Evolutionary conservation across 371 early-diverging fungal species (phyloP).

Genomic region (Lichtheimia hyalospora): DNA sequence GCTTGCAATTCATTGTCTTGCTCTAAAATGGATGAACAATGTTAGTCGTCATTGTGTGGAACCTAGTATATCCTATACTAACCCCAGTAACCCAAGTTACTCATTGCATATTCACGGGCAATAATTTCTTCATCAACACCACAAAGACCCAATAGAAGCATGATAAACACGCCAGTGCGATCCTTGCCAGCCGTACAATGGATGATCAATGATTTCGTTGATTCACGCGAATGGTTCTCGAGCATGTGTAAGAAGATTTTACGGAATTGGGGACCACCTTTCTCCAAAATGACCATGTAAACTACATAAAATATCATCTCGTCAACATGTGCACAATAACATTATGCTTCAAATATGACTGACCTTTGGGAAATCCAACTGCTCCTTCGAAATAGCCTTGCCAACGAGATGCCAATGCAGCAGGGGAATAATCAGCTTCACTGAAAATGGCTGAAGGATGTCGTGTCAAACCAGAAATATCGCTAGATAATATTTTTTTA

Average conservation of each 20-base stretch:
- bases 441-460: slow-evolving; percentile 59
- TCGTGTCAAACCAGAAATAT: slow-evolving; percentile 31
- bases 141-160: slow-evolving; percentile 69
- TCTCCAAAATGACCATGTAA: slow-evolving; percentile 55
- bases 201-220: slow-evolving; percentile 61
- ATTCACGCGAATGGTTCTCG: slow-evolving; percentile 33
- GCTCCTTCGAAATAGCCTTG: slow-evolving; percentile 60
- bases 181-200: slow-evolving; percentile 93
- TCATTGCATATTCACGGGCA: slow-evolving; percentile 75
- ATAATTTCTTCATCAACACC: slow-evolving; percentile 77
- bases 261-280: slow-evolving; percentile 46
- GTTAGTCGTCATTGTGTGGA: background rate
- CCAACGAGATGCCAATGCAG: slow-evolving; percentile 59
- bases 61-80: background rate
- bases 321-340: background rate
- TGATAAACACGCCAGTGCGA: slow-evolving; percentile 80
- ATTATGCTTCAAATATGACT: background rate
- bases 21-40: slow-evolving; percentile 18
- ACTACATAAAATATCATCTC: slow-evolving; percentile 16
- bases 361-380: slow-evolving; percentile 56
- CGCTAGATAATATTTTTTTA: slow-evolving; percentile 14
- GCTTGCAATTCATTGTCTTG: slow-evolving; percentile 34
- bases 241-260: slow-evolving; percentile 57
- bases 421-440: slow-evolving; percentile 61
- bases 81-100: slow-evolving; percentile 54